Evolutionary conservation across 1,284 basidiomycete genomes (phyloP), one percentile per base, ranked within the genome.

Genomic region (Moesziomyces aphidis): DNA sequence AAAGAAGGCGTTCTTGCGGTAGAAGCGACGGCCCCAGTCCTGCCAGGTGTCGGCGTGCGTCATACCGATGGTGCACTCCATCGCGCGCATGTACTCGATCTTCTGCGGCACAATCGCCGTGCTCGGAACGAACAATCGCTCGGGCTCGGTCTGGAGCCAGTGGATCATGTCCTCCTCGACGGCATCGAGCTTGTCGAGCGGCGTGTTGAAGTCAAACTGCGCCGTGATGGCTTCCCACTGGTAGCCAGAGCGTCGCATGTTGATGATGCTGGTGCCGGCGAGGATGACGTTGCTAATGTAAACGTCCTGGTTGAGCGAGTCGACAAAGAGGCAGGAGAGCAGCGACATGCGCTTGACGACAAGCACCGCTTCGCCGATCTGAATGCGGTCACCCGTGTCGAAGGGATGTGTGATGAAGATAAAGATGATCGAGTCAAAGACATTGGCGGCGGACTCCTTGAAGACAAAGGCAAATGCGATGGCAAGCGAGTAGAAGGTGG

Each of bases 401-500:
- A 80, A 82, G 8, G 81, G 78, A 52, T 83, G 81, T 13, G 81
- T 81, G 69, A 83, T 67, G 34, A 83, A 81, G 46, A 82, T 61
- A 63, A 83, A 83, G 55, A 83, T 76, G 72, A 83, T 83, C 45
- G 79, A 81, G 64, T 83, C 81, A 43, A 83, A 83, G 22, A 83
- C 70, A 45, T 82, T 81, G 61, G 76, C 68, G 19, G 80, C 80
- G 10, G 79, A 78, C 57, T 81, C 79, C 52, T 83, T 83, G 76
- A 83, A 83, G 55, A 83, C 63, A 55, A 83, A 83, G 3, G 80
- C 79, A 43, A 80, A 80, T 9, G 80, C 81, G 39, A 83, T 79
- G 24, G 77, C 81, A 43, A 83, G 71, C 47, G 81, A 73, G 66
- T 82, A 83, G 61, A 83, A 79, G 4, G 80, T 83, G 15, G 81